phyloP scores from a whole-genome alignment of 1,139 yeast genomes.

The Suhomyces bribrorum region DNA sequence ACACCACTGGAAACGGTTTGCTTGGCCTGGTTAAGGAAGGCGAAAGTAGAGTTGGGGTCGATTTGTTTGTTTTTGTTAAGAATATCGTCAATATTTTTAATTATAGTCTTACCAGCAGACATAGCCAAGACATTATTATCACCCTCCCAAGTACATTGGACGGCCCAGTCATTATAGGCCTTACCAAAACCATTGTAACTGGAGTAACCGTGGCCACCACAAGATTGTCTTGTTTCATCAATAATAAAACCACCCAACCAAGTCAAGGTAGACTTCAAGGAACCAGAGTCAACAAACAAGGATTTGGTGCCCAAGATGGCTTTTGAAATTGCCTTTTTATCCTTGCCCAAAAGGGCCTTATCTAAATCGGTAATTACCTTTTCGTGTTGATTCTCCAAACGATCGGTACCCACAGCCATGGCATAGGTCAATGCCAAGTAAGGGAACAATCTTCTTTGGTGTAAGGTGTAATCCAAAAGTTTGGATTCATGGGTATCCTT shows the following conservation, averaged over 20 bases:
- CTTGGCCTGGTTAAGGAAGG: slow-evolving; percentile 43
- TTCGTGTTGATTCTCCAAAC: slow-evolving; percentile 57
- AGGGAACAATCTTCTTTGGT: slow-evolving; percentile 84
- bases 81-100: slow-evolving; percentile 51
- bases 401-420: slow-evolving; percentile 70
- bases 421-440: slow-evolving; percentile 79
- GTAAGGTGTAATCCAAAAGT: slow-evolving; percentile 79
- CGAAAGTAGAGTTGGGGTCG: slow-evolving; percentile 35
- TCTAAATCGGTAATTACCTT: slow-evolving; percentile 57
- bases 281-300: slow-evolving; percentile 82
- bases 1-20: slow-evolving; percentile 11
- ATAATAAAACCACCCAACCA: slow-evolving; percentile 81
- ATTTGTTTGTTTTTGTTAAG: slow-evolving; percentile 35
- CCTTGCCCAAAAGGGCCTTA: slow-evolving; percentile 48
- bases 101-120: slow-evolving; percentile 76
- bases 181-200: slow-evolving; percentile 88
- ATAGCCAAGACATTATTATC: slow-evolving; percentile 85
- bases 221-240: slow-evolving; percentile 90
- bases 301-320: slow-evolving; percentile 71
- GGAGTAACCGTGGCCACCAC: slow-evolving; percentile 96
- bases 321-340: slow-evolving; percentile 40
- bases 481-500: slow-evolving; percentile 51
- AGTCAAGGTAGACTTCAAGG: slow-evolving; percentile 85
- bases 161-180: slow-evolving; percentile 90
- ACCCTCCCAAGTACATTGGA: slow-evolving; percentile 98